Conservation (phyloP, 2,329 filamentous ascomycete species). For the Cryphonectria nitschkei region DNA sequence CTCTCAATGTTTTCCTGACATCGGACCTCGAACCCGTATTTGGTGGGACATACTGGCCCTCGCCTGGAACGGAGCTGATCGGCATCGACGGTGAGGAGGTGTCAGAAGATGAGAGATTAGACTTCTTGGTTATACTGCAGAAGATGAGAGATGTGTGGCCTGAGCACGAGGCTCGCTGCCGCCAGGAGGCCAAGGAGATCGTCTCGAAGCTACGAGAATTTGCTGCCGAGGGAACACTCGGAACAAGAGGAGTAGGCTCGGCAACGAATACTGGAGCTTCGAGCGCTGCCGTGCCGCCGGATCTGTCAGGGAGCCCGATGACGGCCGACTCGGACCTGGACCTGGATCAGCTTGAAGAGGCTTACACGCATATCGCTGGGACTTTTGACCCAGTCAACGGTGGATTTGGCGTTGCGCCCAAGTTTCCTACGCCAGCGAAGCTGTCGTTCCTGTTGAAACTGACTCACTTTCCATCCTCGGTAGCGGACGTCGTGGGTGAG, state of each 20-base stretch:
- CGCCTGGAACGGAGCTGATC: slow-evolving; percentile 64
- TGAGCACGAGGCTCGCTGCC: slow-evolving; percentile 80
- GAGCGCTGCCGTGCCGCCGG: slow-evolving; percentile 31
- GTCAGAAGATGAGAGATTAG: slow-evolving; percentile 62
- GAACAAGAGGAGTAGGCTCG: slow-evolving; percentile 43
- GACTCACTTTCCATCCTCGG: slow-evolving; percentile 69
- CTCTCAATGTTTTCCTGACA: slow-evolving; percentile 94
- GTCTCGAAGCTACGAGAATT: slow-evolving; percentile 82
- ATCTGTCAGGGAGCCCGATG: slow-evolving; percentile 21
- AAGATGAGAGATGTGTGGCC: slow-evolving; percentile 79
- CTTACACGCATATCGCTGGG: slow-evolving; percentile 75
- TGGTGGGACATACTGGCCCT: slow-evolving; percentile 94
- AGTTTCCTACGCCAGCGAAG: slow-evolving; percentile 88
- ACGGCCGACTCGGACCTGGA: slow-evolving; percentile 70
- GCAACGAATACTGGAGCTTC: slow-evolving; percentile 36
- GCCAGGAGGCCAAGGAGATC: slow-evolving; percentile 82
- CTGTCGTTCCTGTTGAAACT: slow-evolving; percentile 80
- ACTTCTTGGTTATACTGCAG: slow-evolving; percentile 80
- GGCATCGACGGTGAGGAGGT: slow-evolving; percentile 46
- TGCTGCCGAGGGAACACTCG: slow-evolving; percentile 81
- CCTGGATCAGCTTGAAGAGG: slow-evolving; percentile 88
- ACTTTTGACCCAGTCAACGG: slow-evolving; percentile 81
- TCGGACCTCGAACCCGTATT: slow-evolving; percentile 92
- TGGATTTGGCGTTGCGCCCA: slow-evolving; percentile 81
- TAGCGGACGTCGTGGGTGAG: slow-evolving; percentile 85